phyloP scores from a whole-genome alignment of 2,329 filamentous ascomycete species.

The Penicillium janthinellum region DNA sequence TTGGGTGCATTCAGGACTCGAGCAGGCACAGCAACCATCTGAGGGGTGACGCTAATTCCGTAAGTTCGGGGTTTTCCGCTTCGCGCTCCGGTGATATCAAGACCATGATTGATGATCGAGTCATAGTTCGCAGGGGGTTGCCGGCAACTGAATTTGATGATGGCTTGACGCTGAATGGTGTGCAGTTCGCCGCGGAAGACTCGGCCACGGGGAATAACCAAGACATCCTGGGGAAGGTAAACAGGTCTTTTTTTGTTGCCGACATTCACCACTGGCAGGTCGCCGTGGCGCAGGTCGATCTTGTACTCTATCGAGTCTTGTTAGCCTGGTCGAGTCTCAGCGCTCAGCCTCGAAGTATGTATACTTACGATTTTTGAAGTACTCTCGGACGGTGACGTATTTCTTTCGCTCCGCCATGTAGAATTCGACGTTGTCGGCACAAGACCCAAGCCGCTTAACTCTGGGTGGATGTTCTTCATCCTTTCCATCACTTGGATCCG shows the following conservation, averaged over 20 bases:
- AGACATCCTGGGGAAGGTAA: conserved; percentile 67
- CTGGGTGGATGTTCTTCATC: conserved; percentile 3
- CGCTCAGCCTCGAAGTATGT: background rate
- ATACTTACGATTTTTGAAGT: conserved; percentile 25
- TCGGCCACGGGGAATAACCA: conserved; percentile 64
- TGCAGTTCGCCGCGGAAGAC: conserved; percentile 58
- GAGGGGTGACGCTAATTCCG: conserved; percentile 5
- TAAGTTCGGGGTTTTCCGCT: background rate
- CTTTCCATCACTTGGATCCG: conserved; percentile 13
- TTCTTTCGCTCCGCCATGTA: conserved; percentile 5
- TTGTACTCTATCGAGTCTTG: conserved; percentile 33
- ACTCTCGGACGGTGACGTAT: conserved; percentile 25
- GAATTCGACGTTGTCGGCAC: conserved; percentile 16
- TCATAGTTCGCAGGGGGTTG: conserved; percentile 64
- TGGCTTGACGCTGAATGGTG: conserved; percentile 60
- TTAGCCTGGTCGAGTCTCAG: background rate
- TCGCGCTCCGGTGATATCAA: conserved; percentile 16
- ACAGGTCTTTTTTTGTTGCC: conserved; percentile 58
- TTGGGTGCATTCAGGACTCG: conserved; percentile 17
- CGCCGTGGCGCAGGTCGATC: conserved; percentile 33
- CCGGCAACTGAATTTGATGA: conserved; percentile 72
- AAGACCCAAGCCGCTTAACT: conserved; percentile 2
- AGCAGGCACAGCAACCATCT: conserved; percentile 21
- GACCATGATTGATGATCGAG: conserved; percentile 52
- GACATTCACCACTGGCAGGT: conserved; percentile 65